Evolutionary conservation across 1,139 yeast species (phyloP).

Genomic region (Debaryomyces udenii): DNA sequence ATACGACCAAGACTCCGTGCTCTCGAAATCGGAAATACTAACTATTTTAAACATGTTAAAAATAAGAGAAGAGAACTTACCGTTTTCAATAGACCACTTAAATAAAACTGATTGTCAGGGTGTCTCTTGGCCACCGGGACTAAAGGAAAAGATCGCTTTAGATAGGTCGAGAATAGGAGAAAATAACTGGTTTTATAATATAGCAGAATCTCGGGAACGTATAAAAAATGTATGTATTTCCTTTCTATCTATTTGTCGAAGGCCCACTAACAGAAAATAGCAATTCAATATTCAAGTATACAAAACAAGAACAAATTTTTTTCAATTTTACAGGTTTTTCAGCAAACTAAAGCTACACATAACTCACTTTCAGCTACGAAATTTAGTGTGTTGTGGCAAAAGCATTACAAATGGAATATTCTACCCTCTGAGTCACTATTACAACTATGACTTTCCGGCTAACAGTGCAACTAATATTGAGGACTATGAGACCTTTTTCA

Average conservation of each 20-base stretch:
- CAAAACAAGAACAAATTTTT: constrained; percentile 35
- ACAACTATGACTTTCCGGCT: constrained; percentile 33
- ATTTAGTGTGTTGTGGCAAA: constrained; percentile 49
- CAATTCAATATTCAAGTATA: constrained; percentile 24
- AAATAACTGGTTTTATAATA: constrained; percentile 42
- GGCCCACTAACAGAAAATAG: constrained; percentile 27
- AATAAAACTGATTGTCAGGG: constrained; percentile 37
- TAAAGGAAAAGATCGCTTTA: constrained; percentile 33
- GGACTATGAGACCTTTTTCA: constrained; percentile 38
- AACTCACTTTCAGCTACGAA: constrained; percentile 61
- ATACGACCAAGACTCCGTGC: constrained; percentile 39
- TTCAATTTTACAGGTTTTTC: constrained; percentile 45
- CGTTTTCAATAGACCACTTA: constrained; percentile 27
- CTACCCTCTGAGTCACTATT: constrained; percentile 45
- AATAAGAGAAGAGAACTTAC: constrained; percentile 37
- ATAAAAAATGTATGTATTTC: constrained; percentile 37
- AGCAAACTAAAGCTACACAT: constrained; percentile 50
- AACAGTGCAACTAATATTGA: constrained; percentile 21
- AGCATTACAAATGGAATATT: constrained; percentile 39
- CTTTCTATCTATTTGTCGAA: not conserved
- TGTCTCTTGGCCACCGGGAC: constrained; percentile 38
- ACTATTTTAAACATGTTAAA: constrained; percentile 39
- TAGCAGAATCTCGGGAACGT: constrained; percentile 35
- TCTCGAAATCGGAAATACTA: constrained; percentile 42
- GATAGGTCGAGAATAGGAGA: constrained; percentile 42